Conservation (phyloP, 345 rosid species). For the Melaleuca quinquenervia region DNA sequence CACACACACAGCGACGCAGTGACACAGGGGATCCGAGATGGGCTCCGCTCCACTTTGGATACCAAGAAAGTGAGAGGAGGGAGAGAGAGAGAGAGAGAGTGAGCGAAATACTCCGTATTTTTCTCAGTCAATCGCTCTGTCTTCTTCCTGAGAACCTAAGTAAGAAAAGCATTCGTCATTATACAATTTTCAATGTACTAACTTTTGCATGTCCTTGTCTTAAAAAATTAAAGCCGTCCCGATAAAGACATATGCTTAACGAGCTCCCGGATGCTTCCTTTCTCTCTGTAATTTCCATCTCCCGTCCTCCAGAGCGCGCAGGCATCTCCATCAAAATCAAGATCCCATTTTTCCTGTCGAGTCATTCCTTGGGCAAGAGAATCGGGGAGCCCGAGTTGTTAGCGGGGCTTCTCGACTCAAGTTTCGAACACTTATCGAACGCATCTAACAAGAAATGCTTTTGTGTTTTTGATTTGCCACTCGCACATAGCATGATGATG, state of each 20-base stretch:
- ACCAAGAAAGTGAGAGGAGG: background rate
- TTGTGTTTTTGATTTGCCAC: background rate
- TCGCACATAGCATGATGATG: background rate
- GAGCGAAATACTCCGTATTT: background rate
- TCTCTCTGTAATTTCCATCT: background rate
- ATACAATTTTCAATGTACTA: background rate
- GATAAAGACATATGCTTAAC: background rate
- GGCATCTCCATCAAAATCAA: background rate
- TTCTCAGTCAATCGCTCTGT: background rate
- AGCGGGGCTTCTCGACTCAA: background rate
- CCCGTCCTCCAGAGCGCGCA: background rate
- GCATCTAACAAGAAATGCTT: background rate
- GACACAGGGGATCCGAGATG: background rate
- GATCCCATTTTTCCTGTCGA: background rate
- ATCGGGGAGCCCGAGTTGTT: background rate
- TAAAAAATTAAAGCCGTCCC: background rate
- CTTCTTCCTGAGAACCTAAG: background rate
- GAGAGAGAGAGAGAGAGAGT: background rate
- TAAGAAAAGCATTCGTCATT: background rate
- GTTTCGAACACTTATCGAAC: fast-evolving
- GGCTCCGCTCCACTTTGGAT: background rate
- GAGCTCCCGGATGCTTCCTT: background rate
- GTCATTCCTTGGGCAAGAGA: background rate
- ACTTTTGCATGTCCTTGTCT: background rate
- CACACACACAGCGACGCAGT: background rate